These are phyloP conservation scores for Aspergillus latus DNA, from an alignment of 2,329 filamentous ascomycete genomes.

Conservation along the genomic window DNA sequence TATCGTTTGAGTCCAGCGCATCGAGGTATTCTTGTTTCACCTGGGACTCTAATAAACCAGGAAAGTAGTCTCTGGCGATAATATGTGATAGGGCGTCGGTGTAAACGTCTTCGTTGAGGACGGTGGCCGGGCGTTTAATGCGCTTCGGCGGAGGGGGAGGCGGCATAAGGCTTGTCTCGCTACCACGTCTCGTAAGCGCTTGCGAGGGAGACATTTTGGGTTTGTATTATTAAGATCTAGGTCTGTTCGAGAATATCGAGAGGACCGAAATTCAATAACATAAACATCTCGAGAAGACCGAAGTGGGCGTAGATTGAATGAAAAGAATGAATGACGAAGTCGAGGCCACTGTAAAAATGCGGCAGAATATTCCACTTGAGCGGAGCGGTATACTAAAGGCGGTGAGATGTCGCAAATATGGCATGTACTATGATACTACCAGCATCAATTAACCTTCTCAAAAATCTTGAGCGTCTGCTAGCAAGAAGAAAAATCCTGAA, in stretches of 20 bases:
- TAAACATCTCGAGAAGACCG: not conserved
- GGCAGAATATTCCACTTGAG: slow-evolving; percentile 3
- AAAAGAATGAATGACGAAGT: not conserved
- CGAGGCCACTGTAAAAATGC: not conserved
- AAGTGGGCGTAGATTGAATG: not conserved
- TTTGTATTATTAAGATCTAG: no score
- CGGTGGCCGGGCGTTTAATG: slow-evolving; percentile 83
- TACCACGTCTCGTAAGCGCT: slow-evolving; percentile 36
- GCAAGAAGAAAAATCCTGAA: no score
- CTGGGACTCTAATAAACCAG: slow-evolving; percentile 80
- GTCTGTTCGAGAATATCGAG: not conserved
- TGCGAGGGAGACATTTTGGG: slow-evolving; percentile 32
- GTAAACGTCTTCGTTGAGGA: slow-evolving; percentile 93
- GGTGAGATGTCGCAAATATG: not conserved
- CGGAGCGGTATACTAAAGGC: not conserved
- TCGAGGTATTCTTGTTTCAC: slow-evolving; percentile 90
- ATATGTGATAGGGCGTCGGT: slow-evolving; percentile 88
- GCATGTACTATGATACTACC: no score
- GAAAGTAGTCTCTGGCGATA: slow-evolving; percentile 95
- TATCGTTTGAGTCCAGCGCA: slow-evolving; percentile 81
- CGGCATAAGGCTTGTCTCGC: slow-evolving; percentile 69
- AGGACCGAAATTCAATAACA: not conserved
- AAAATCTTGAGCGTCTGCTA: no score
- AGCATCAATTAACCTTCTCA: no score
- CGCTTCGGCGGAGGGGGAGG: slow-evolving; percentile 81